Percentiles rank a stretch among this genome's conserved stretches.
These are phyloP conservation scores for Spathaspora sp. DNA, from an alignment of 805 yeast genomes.

Conservation along the genomic window DNA sequence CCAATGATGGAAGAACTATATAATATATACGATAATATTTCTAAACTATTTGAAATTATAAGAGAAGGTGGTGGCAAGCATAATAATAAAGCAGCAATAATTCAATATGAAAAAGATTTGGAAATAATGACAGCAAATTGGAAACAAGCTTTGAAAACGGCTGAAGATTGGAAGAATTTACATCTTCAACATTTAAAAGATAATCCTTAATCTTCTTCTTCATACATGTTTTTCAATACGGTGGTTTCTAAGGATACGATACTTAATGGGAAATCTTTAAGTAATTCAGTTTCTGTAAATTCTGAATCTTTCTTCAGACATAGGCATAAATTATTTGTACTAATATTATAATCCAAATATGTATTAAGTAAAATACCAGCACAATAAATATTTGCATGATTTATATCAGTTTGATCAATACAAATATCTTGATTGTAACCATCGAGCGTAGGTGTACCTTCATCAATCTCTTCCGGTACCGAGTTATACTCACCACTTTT, in stretches of 20 bases:
- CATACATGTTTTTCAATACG: slow-evolving; percentile 12
- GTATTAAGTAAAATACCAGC: slow-evolving; percentile 29
- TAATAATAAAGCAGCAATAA: slow-evolving; percentile 8
- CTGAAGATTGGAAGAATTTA: slow-evolving; percentile 35
- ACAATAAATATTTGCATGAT: slow-evolving; percentile 20
- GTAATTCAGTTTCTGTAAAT: slow-evolving; percentile 13
- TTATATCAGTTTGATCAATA: slow-evolving; percentile 13
- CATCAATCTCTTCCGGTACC: background rate
- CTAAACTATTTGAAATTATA: slow-evolving; percentile 9
- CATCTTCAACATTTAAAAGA: slow-evolving; percentile 1
- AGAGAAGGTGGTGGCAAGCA: slow-evolving; percentile 8
- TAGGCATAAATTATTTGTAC: slow-evolving; percentile 11
- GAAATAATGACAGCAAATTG: slow-evolving; percentile 30
- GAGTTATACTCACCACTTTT: background rate
- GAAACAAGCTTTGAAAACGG: slow-evolving; percentile 35
- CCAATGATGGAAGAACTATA: slow-evolving; percentile 34
- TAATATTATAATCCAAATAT: slow-evolving; percentile 16
- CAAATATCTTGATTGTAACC: slow-evolving; percentile 2
- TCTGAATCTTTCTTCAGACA: slow-evolving; percentile 13
- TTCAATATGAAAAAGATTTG: slow-evolving; percentile 29
- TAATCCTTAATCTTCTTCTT: slow-evolving; percentile 1
- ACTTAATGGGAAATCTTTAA: slow-evolving; percentile 27
- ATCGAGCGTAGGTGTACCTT: background rate
- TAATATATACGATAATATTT: slow-evolving; percentile 29
- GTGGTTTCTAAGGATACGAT: slow-evolving; percentile 31